Conservation (phyloP, 1,284 basidiomycete species). For the Ustilago bromivora region DNA sequence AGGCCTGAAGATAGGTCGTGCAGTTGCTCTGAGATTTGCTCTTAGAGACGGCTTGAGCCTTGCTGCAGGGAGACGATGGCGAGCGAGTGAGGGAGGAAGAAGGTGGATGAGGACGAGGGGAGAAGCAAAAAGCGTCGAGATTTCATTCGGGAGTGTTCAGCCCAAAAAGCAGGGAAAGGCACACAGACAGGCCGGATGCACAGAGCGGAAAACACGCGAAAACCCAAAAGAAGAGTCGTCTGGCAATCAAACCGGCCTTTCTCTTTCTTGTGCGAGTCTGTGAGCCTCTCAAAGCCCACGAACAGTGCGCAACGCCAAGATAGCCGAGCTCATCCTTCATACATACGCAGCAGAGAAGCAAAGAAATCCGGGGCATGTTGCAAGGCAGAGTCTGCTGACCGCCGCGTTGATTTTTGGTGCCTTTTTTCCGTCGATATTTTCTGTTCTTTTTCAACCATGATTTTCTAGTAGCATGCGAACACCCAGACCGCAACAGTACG, state of each 20-base stretch:
- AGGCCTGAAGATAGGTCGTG: constrained; percentile 4
- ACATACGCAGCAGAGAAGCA: not conserved
- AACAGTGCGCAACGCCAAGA: not conserved
- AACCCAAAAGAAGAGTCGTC: not conserved
- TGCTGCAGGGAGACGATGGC: not conserved
- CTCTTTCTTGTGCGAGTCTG: not conserved
- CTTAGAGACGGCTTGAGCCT: constrained; percentile 2
- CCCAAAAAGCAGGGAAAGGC: constrained; percentile 2
- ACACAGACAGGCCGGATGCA: not conserved
- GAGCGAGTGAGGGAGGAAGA: not conserved
- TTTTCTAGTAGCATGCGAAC: no score
- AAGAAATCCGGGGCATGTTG: not conserved
- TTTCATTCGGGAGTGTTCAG: constrained; percentile 4
- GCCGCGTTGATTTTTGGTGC: not conserved
- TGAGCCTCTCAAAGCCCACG: not conserved
- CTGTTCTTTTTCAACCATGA: not conserved
- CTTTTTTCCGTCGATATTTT: not conserved
- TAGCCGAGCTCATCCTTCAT: not conserved
- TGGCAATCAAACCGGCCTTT: constrained; percentile 16
- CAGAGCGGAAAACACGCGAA: constrained; percentile 1
- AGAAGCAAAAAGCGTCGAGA: not conserved
- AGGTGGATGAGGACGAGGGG: not conserved
- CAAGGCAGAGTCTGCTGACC: not conserved
- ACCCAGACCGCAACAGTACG: no score
- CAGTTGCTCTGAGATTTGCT: constrained; percentile 1